phyloP scores from a whole-genome alignment of 202 grass and related monocot species.

The Zizania palustris region DNA sequence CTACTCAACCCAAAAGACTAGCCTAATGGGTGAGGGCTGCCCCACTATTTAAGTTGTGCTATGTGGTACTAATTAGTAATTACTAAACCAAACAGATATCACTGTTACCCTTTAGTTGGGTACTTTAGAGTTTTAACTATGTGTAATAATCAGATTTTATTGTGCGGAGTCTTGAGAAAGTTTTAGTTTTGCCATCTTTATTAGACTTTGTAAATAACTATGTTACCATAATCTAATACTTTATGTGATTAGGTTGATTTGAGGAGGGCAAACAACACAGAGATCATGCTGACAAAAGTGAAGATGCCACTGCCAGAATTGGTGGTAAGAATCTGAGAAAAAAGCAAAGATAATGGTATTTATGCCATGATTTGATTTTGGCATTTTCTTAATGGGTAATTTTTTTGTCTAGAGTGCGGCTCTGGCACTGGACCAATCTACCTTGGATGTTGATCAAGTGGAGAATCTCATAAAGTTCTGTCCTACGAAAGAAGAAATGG shows the following conservation, averaged over 20 bases:
- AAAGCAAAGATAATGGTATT: slow-evolving; percentile 3
- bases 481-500: slow-evolving; percentile 99
- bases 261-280: slow-evolving; percentile 96
- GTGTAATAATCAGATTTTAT: neutral
- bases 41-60: no score
- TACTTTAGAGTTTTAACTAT: slow-evolving; percentile 1
- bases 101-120: neutral
- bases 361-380: slow-evolving; percentile 23
- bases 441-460: slow-evolving; percentile 98
- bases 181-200: slow-evolving; percentile 3
- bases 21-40: no score
- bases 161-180: slow-evolving; percentile 25
- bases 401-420: slow-evolving; percentile 65
- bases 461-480: slow-evolving; percentile 99
- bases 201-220: neutral
- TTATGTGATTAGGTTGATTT: slow-evolving; percentile 75
- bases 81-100: no score
- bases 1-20: no score
- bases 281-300: slow-evolving; percentile 98
- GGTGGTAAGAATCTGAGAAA: slow-evolving; percentile 67
- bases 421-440: slow-evolving; percentile 80
- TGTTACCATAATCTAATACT: slow-evolving; percentile 30
- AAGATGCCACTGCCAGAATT: slow-evolving; percentile 95
- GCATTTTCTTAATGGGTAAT: slow-evolving; percentile 37
- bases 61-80: no score